A percentile compares a stretch with the other conserved stretches of the same genome.
phyloP scores from a whole-genome alignment of 2,329 filamentous ascomycete species.

The Stenocarpella maydis region DNA sequence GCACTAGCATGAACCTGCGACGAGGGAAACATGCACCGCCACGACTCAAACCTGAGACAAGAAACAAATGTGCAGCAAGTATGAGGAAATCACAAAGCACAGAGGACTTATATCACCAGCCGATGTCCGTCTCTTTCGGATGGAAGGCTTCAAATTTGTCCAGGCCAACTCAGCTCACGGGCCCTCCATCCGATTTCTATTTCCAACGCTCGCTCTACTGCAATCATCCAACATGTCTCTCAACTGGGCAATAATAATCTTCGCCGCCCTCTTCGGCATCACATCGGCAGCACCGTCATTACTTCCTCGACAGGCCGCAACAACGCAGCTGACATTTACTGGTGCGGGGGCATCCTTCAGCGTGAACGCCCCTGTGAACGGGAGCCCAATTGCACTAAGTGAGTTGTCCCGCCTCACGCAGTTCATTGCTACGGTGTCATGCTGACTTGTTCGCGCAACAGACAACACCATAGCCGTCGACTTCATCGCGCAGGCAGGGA shows the following conservation, averaged over 20 bases:
- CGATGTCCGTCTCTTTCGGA: constrained; percentile 14
- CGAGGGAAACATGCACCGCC: constrained; percentile 24
- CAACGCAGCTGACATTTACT: constrained; percentile 29
- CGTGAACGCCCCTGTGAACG: constrained; percentile 25
- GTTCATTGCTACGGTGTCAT: background rate
- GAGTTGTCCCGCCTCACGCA: background rate
- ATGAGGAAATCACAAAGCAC: background rate
- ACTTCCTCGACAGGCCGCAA: constrained; percentile 17
- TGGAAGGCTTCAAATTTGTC: constrained; percentile 1
- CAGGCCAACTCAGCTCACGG: background rate
- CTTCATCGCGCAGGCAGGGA: constrained; percentile 26
- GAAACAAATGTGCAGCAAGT: constrained; percentile 10
- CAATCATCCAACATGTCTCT: constrained; percentile 4
- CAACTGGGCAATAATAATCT: background rate
- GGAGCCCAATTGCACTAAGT: constrained; percentile 9
- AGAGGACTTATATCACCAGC: constrained; percentile 6
- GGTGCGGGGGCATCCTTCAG: constrained; percentile 27
- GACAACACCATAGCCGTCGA: constrained; percentile 30
- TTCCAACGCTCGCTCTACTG: background rate
- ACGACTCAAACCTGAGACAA: constrained; percentile 23
- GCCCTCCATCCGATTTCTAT: constrained; percentile 13
- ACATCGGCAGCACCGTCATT: constrained; percentile 18
- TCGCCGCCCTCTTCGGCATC: constrained; percentile 1
- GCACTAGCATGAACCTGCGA: constrained; percentile 24
- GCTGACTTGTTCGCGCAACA: background rate